Evolutionary conservation across 192 early-diverging fungal genomes (phyloP).

Genomic region (Coemansia sp.): DNA sequence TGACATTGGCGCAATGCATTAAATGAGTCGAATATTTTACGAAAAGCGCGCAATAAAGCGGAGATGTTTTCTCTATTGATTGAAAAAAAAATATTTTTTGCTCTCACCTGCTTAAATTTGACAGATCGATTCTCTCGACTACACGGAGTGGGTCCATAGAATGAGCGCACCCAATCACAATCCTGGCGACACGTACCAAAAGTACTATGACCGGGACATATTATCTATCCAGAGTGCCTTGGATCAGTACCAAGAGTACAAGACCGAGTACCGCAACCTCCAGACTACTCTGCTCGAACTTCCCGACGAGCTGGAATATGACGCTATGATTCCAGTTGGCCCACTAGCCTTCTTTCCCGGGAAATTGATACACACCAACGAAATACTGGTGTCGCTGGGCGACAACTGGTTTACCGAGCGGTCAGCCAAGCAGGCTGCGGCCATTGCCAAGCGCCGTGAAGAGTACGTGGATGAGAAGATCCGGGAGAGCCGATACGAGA

Average conservation of each 20-base stretch:
- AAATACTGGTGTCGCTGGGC: constrained; percentile 81
- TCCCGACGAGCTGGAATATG: constrained; percentile 30
- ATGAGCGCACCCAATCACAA: constrained; percentile 1
- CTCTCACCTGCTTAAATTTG: not conserved
- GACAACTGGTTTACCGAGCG: constrained; percentile 90
- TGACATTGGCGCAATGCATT: not conserved
- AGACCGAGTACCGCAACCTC: constrained; percentile 34
- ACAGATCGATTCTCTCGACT: not conserved
- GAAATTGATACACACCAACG: constrained; percentile 87
- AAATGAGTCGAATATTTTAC: not conserved
- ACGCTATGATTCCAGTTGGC: constrained; percentile 70
- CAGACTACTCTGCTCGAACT: constrained; percentile 22
- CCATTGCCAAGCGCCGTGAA: constrained; percentile 64
- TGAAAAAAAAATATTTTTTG: not conserved
- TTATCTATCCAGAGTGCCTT: constrained; percentile 10
- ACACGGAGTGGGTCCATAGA: not conserved
- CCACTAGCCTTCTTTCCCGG: constrained; percentile 88
- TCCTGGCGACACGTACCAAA: constrained; percentile 7
- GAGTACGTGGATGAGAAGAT: constrained; percentile 43
- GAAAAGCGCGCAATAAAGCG: not conserved
- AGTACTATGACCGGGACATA: constrained; percentile 9
- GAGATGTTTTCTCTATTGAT: too few species aligned
- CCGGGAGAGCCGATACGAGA: not conserved
- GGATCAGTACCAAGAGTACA: constrained; percentile 27
- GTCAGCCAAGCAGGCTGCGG: constrained; percentile 69